A percentile compares a stretch with the other conserved stretches of the same genome.
Evolutionary conservation across 192 early-diverging fungal genomes (phyloP).

Genomic region (Backusella mclennaniae): DNA sequence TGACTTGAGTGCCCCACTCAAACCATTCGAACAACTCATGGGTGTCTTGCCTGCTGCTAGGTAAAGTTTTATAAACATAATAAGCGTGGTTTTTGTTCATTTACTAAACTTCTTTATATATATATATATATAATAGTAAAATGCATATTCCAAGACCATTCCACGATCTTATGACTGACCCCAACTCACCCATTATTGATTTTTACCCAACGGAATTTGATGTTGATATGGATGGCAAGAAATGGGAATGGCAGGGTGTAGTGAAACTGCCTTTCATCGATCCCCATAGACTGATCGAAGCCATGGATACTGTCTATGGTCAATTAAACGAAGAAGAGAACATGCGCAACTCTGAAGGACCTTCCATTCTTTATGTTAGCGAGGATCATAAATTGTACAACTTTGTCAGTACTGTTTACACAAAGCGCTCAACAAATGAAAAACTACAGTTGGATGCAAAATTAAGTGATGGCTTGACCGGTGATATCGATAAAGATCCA

Average conservation of each 20-base stretch:
- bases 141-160: conserved; percentile 67
- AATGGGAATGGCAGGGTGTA: conserved; percentile 92
- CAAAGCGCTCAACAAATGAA: conserved; percentile 42
- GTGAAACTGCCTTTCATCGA: conserved; percentile 96
- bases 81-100: neutral
- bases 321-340: conserved; percentile 71
- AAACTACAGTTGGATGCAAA: conserved; percentile 49
- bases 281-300: conserved; percentile 71
- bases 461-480: conserved; percentile 57
- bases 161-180: conserved; percentile 78
- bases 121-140: conserved; percentile 37
- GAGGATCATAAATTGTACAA: conserved; percentile 62
- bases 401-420: conserved; percentile 49
- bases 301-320: conserved; percentile 63
- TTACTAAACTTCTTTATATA: neutral
- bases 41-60: conserved; percentile 87
- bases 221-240: conserved; percentile 94
- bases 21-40: conserved; percentile 96
- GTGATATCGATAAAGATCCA: conserved; percentile 54
- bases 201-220: conserved; percentile 94
- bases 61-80: conserved; percentile 5
- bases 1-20: conserved; percentile 81
- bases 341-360: conserved; percentile 70
- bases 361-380: conserved; percentile 56
- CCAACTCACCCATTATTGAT: conserved; percentile 85